A percentile compares a stretch with the other conserved stretches of the same genome.
Conservation (phyloP, 2,329 filamentous ascomycete species). For the Penicillium freii region DNA sequence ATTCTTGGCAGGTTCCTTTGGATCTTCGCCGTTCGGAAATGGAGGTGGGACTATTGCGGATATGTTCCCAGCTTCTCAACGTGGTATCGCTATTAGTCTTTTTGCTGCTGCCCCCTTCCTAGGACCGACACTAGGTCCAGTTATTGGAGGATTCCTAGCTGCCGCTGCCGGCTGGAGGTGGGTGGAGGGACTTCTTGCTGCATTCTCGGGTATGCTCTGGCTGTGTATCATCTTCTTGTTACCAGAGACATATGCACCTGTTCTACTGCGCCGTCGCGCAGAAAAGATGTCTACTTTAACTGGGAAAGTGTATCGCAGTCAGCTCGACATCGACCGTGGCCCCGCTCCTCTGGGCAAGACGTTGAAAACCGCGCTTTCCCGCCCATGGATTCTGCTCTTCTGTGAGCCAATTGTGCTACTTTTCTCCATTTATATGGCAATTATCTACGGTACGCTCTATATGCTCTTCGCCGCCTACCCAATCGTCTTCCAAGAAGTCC, state of each 20-base stretch:
- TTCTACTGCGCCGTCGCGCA: slow-evolving; percentile 32
- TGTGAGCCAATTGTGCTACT: slow-evolving; percentile 32
- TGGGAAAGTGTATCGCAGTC: slow-evolving; percentile 27
- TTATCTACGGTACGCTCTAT: slow-evolving; percentile 33
- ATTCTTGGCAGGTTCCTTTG: slow-evolving; percentile 63
- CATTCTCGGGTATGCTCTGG: slow-evolving; percentile 31
- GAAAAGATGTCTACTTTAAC: slow-evolving; percentile 26
- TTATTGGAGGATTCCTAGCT: slow-evolving; percentile 33
- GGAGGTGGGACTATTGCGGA: slow-evolving; percentile 54
- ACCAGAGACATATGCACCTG: slow-evolving; percentile 32
- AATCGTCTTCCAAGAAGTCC: slow-evolving; percentile 29
- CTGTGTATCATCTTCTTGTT: slow-evolving; percentile 24
- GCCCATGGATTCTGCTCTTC: slow-evolving; percentile 32
- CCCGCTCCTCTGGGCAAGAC: slow-evolving; percentile 18
- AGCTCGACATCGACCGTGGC: slow-evolving; percentile 28
- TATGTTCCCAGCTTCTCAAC: slow-evolving; percentile 53
- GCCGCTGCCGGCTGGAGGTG: slow-evolving; percentile 30
- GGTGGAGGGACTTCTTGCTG: slow-evolving; percentile 32
- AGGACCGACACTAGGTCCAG: slow-evolving; percentile 37
- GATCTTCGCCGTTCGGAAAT: slow-evolving; percentile 53
- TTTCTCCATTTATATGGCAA: slow-evolving; percentile 31
- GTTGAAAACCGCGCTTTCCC: slow-evolving; percentile 27
- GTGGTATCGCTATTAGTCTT: slow-evolving; percentile 58
- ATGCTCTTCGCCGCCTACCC: slow-evolving; percentile 34
- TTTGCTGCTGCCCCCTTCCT: slow-evolving; percentile 68